These are phyloP conservation scores for Inga laurina DNA, from an alignment of 306 rosid species.

Conservation along the genomic window DNA sequence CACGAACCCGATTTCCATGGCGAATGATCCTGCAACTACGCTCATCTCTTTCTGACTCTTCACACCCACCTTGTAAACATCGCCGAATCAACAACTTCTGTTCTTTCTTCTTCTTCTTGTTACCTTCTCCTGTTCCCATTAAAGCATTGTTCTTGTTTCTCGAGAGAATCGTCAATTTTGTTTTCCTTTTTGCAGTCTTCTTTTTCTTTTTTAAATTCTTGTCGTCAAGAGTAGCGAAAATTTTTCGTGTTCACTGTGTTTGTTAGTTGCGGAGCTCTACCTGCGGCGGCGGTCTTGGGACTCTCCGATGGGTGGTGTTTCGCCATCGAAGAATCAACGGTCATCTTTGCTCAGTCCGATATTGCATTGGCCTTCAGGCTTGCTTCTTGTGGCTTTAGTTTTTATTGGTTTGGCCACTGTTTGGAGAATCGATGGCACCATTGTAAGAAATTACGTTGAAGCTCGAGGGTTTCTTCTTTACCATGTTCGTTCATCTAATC, in stretches of 20 bases:
- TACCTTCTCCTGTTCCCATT: neutral
- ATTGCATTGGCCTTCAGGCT: constrained; percentile 68
- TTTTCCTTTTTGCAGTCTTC: neutral
- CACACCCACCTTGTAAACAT: constrained; percentile 8
- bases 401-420: constrained; percentile 57
- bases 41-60: neutral
- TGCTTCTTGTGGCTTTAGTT: constrained; percentile 50
- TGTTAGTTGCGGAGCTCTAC: constrained; percentile 4
- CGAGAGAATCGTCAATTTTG: constrained; percentile 16
- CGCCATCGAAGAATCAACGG: constrained; percentile 45
- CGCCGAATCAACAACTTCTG: neutral
- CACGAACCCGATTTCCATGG: neutral
- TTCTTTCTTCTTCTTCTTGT: neutral
- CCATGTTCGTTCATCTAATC: constrained; percentile 42
- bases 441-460: constrained; percentile 54
- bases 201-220: constrained; percentile 1
- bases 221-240: constrained; percentile 29
- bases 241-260: neutral
- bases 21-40: neutral
- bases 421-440: constrained; percentile 76
- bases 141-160: neutral
- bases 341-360: constrained; percentile 41
- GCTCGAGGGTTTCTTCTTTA: constrained; percentile 53
- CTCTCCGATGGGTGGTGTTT: constrained; percentile 55
- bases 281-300: neutral